Conservation (phyloP, 2,329 filamentous ascomycete species). For the Aspergillus luchuensis region DNA sequence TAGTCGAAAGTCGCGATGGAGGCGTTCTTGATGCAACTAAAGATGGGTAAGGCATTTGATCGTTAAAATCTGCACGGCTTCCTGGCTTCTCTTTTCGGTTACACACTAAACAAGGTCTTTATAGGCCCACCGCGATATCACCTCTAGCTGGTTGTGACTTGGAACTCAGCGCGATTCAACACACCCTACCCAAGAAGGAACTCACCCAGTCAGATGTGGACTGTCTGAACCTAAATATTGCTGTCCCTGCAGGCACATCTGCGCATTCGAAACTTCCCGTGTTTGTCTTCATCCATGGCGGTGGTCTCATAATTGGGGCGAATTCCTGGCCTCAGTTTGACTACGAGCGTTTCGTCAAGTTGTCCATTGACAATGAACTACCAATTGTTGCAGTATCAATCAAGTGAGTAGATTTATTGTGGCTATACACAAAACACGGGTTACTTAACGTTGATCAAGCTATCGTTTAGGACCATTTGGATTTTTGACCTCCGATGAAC, state of each 20-base stretch:
- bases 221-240: constrained; percentile 57
- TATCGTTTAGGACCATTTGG: constrained; percentile 52
- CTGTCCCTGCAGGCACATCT: constrained; percentile 40
- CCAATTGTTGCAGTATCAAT: constrained; percentile 52
- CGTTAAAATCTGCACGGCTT: too few species aligned
- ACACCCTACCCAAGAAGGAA: constrained; percentile 46
- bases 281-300: constrained; percentile 57
- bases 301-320: constrained; percentile 53
- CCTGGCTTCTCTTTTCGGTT: too few species aligned
- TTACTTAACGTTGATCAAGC: constrained; percentile 29
- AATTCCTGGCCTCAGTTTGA: constrained; percentile 58
- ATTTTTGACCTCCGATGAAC: constrained; percentile 53
- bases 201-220: constrained; percentile 49
- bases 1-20: constrained; percentile 29
- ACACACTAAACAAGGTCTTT: background rate
- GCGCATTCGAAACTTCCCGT: constrained; percentile 48
- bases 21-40: constrained; percentile 35
- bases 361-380: constrained; percentile 46
- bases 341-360: constrained; percentile 47
- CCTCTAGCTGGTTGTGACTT: constrained; percentile 44
- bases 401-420: constrained; percentile 39
- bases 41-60: constrained; percentile 34
- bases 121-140: constrained; percentile 44
- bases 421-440: background rate
- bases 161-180: constrained; percentile 54